phyloP scores from a whole-genome alignment of 2,329 filamentous ascomycete species.

The Aspergillus sp. region DNA sequence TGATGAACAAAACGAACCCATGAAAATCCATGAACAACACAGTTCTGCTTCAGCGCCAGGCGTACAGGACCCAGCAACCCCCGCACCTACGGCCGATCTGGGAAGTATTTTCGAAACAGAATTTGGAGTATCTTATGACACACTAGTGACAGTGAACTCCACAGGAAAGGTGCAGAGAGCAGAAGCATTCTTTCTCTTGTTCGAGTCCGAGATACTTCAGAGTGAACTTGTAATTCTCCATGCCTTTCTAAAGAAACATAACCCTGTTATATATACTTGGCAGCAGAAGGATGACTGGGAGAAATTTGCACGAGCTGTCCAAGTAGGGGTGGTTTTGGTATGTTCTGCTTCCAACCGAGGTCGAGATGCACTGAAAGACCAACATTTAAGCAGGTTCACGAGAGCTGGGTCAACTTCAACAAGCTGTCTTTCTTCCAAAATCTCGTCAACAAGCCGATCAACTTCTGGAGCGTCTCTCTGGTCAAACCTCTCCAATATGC shows the following conservation, averaged over 20 bases:
- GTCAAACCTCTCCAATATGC: constrained; percentile 26
- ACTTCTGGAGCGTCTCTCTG: constrained; percentile 41
- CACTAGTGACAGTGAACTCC: constrained; percentile 27
- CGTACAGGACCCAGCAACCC: background rate
- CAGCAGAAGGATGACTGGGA: constrained; percentile 36
- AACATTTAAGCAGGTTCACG: constrained; percentile 37
- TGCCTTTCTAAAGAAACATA: constrained; percentile 27
- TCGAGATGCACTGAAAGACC: background rate
- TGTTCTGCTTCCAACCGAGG: constrained; percentile 12
- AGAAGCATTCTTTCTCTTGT: constrained; percentile 38
- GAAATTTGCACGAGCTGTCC: constrained; percentile 27
- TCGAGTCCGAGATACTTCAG: constrained; percentile 20
- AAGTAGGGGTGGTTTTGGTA: constrained; percentile 40
- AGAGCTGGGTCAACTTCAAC: constrained; percentile 35
- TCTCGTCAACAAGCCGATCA: constrained; percentile 27
- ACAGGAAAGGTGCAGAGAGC: constrained; percentile 18
- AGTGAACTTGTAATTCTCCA: constrained; percentile 30
- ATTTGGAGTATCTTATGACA: constrained; percentile 31
- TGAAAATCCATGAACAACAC: background rate
- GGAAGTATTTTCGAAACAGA: constrained; percentile 17
- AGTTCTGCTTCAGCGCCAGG: background rate
- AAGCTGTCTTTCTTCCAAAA: constrained; percentile 28
- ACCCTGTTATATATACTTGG: constrained; percentile 33
- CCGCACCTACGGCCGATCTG: constrained; percentile 7
- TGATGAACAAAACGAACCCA: background rate